Conservation (phyloP, 2,329 filamentous ascomycete genomes). For the Pseudogymnoascus sp. region DNA sequence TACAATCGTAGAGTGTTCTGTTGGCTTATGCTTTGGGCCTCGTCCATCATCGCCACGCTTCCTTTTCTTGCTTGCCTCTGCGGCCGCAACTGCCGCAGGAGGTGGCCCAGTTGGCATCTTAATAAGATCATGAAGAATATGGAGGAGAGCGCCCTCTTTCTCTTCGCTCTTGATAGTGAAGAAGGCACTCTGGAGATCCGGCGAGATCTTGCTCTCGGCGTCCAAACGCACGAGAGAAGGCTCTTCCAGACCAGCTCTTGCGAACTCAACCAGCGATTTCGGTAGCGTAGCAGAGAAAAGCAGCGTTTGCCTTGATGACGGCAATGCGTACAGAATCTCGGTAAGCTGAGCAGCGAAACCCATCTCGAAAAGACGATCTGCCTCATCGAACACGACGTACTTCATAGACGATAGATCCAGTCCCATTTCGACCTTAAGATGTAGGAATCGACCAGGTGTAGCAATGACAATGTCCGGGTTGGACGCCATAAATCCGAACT, state of each 20-base stretch:
- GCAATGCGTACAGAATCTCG: constrained; percentile 86
- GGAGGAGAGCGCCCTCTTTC: constrained; percentile 86
- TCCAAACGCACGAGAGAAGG: constrained; percentile 86
- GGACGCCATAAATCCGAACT: constrained; percentile 84
- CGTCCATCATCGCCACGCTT: constrained; percentile 55
- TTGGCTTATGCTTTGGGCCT: constrained; percentile 63
- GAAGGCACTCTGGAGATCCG: constrained; percentile 91
- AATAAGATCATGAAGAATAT: constrained; percentile 86
- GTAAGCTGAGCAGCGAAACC: constrained; percentile 90
- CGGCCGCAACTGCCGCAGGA: constrained; percentile 39
- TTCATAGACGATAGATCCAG: constrained; percentile 83
- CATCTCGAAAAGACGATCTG: constrained; percentile 96
- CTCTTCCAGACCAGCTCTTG: constrained; percentile 85
- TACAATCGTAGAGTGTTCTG: constrained; percentile 86
- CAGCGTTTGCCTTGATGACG: constrained; percentile 77
- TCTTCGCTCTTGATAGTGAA: constrained; percentile 89
- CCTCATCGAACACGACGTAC: constrained; percentile 97
- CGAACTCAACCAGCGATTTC: constrained; percentile 92
- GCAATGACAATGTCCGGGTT: constrained; percentile 98
- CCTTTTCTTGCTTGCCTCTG: constrained; percentile 56
- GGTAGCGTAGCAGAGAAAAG: constrained; percentile 94
- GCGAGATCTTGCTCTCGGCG: constrained; percentile 91
- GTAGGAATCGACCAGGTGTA: constrained; percentile 90
- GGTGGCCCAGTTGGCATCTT: constrained; percentile 72
- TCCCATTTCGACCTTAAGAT: constrained; percentile 94